A percentile compares a stretch with the other conserved stretches of the same genome.
Evolutionary conservation across 2,329 filamentous ascomycete species (phyloP).

Genomic region (Sporothrix sp.): DNA sequence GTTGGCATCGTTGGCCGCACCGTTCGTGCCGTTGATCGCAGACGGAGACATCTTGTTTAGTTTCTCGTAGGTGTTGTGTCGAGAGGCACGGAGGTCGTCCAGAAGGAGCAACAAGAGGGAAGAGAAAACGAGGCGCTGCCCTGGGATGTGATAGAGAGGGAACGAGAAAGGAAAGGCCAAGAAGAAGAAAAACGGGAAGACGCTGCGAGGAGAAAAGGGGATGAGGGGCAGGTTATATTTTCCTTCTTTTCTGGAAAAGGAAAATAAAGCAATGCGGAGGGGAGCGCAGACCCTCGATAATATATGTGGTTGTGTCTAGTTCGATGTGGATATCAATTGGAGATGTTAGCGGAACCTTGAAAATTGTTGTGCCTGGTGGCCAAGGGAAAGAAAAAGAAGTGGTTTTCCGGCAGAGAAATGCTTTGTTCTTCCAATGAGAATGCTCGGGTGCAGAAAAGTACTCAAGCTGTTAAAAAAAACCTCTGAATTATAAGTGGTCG

Average conservation of each 20-base stretch:
- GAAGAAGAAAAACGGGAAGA: neutral
- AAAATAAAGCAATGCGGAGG: constrained; percentile 3
- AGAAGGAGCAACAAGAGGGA: neutral
- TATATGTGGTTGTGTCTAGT: constrained; percentile 2
- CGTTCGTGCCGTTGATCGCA: constrained; percentile 8
- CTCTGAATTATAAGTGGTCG: neutral
- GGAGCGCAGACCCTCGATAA: neutral
- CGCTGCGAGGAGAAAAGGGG: neutral
- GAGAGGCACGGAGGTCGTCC: neutral
- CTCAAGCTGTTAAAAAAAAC: neutral
- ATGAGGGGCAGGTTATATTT: neutral
- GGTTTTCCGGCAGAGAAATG: neutral
- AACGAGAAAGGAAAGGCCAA: neutral
- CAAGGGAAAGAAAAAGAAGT: too few relatives aligned
- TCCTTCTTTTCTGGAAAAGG: neutral
- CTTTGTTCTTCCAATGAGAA: too few relatives aligned
- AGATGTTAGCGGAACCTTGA: constrained; percentile 7
- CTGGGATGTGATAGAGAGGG: neutral
- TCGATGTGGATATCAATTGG: constrained; percentile 5
- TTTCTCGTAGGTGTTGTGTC: neutral
- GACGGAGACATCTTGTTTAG: neutral
- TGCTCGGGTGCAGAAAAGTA: too few relatives aligned
- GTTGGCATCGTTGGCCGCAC: constrained; percentile 7
- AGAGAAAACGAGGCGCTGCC: neutral
- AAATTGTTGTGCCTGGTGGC: neutral